A percentile compares a stretch with the other conserved stretches of the same genome.
Evolutionary conservation across 805 yeast species (phyloP).

Genomic region (Starmera pachycereana): DNA sequence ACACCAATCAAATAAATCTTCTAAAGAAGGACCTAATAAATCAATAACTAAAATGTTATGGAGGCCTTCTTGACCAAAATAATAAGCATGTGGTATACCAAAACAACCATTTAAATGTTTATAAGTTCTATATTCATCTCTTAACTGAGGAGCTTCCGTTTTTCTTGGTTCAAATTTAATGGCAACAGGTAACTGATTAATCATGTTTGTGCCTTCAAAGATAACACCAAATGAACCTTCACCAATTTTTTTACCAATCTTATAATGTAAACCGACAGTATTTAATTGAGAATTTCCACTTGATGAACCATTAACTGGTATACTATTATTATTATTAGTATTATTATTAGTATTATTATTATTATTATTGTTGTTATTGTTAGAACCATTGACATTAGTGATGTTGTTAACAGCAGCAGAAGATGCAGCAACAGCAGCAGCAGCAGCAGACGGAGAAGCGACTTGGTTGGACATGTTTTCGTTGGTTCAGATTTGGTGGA

Average conservation of each 20-base stretch:
- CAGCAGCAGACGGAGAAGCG: conserved; percentile 15
- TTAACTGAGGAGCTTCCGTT: conserved; percentile 74
- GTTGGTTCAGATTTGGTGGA: no score
- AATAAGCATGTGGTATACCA: conserved; percentile 78
- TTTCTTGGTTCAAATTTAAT: conserved; percentile 75
- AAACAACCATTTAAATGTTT: conserved; percentile 56
- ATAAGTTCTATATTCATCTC: conserved; percentile 75
- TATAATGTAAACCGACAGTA: conserved; percentile 51
- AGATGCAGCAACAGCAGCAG: conserved; percentile 20
- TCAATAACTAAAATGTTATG: conserved; percentile 72
- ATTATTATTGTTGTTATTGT: conserved; percentile 6
- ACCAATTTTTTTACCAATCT: conserved; percentile 75
- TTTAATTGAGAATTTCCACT: conserved; percentile 20
- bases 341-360: conserved; percentile 7
- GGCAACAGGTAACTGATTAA: conserved; percentile 55
- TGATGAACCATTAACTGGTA: neutral
- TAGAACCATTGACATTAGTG: conserved; percentile 11
- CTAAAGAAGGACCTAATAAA: conserved; percentile 69
- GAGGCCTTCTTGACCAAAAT: conserved; percentile 78
- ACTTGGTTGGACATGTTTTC: no score
- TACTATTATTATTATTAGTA: conserved; percentile 6
- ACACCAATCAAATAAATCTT: conserved; percentile 84
- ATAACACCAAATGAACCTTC: conserved; percentile 84
- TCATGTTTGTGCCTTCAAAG: conserved; percentile 68
- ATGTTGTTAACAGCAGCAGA: conserved; percentile 19